These are phyloP conservation scores for Leccinum subtestaceum DNA, from an alignment of 768 basidiomycete species.

Conservation along the genomic window DNA sequence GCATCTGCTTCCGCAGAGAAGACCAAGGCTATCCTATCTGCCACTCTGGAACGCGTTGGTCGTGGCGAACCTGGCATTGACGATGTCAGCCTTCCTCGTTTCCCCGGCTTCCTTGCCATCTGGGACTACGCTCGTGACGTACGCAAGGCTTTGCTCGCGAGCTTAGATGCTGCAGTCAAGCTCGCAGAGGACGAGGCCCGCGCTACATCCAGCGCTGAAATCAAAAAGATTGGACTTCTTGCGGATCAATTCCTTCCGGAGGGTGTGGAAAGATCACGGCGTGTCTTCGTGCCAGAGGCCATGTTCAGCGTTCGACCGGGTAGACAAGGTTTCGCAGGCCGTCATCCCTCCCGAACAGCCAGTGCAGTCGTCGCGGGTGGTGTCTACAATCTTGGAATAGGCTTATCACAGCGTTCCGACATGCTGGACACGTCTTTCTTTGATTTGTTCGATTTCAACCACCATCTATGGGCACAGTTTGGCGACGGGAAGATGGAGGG, in stretches of 20 bases:
- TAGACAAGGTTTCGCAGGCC: slow-evolving; percentile 38
- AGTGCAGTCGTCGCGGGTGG: slow-evolving; percentile 75
- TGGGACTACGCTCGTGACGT: slow-evolving; percentile 89
- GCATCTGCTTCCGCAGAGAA: slow-evolving; percentile 49
- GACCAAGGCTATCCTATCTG: slow-evolving; percentile 57
- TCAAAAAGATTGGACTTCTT: slow-evolving; percentile 62
- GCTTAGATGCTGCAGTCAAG: slow-evolving; percentile 76
- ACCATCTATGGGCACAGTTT: slow-evolving; percentile 73
- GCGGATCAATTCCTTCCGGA: slow-evolving; percentile 77
- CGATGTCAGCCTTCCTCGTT: slow-evolving; percentile 61
- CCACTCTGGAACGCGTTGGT: slow-evolving; percentile 75
- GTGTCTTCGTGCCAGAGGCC: slow-evolving; percentile 94
- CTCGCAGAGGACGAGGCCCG: slow-evolving; percentile 85
- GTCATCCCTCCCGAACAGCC: slow-evolving; percentile 30
- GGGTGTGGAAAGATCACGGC: slow-evolving; percentile 74
- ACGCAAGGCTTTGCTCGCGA: slow-evolving; percentile 68
- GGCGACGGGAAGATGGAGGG: slow-evolving; percentile 42
- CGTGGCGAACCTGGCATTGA: slow-evolving; percentile 69
- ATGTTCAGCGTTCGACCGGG: slow-evolving; percentile 76
- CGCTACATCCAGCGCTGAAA: slow-evolving; percentile 56
- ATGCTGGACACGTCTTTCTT: slow-evolving; percentile 76
- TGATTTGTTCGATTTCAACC: slow-evolving; percentile 84
- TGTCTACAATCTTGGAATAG: slow-evolving; percentile 75
- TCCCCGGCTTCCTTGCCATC: slow-evolving; percentile 77
- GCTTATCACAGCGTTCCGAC: slow-evolving; percentile 73